These are phyloP conservation scores for Suillus alpinus DNA, from an alignment of 768 basidiomycete species.

Conservation along the genomic window DNA sequence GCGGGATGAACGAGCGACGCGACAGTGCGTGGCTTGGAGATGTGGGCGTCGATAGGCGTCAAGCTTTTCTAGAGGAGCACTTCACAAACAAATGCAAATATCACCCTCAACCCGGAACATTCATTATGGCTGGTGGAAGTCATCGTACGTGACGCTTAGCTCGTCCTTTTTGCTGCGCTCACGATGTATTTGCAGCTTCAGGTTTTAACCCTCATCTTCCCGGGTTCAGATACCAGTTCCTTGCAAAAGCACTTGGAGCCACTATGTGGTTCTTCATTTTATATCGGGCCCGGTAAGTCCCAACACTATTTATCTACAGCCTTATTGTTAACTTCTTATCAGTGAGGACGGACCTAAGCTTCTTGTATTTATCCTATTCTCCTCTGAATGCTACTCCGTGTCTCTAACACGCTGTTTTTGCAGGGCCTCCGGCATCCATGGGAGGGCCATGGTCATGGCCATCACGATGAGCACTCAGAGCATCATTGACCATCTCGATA, in stretches of 20 bases:
- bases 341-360: slow-evolving; percentile 79
- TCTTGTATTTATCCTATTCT: slow-evolving; percentile 44
- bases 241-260: slow-evolving; percentile 85
- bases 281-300: slow-evolving; percentile 83
- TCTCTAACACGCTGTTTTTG: slow-evolving; percentile 6
- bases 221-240: slow-evolving; percentile 68
- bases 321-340: slow-evolving; percentile 7
- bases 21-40: background rate
- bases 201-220: slow-evolving; percentile 92
- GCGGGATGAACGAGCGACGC: slow-evolving; percentile 8
- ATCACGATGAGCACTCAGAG: slow-evolving; percentile 33
- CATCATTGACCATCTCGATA: slow-evolving; percentile 35
- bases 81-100: slow-evolving; percentile 25
- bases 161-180: slow-evolving; percentile 3
- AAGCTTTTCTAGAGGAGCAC: background rate
- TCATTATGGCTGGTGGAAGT: slow-evolving; percentile 32
- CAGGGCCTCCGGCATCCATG: slow-evolving; percentile 64
- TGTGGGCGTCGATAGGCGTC: background rate
- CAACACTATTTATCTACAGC: background rate
- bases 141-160: slow-evolving; percentile 20
- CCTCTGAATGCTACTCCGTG: background rate
- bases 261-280: slow-evolving; percentile 99
- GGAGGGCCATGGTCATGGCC: slow-evolving; percentile 57
- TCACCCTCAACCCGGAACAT: slow-evolving; percentile 17
- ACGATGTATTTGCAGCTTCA: slow-evolving; percentile 39